phyloP scores from a whole-genome alignment of 2,329 filamentous ascomycete genomes.

The Chaetomiaceae sp. region DNA sequence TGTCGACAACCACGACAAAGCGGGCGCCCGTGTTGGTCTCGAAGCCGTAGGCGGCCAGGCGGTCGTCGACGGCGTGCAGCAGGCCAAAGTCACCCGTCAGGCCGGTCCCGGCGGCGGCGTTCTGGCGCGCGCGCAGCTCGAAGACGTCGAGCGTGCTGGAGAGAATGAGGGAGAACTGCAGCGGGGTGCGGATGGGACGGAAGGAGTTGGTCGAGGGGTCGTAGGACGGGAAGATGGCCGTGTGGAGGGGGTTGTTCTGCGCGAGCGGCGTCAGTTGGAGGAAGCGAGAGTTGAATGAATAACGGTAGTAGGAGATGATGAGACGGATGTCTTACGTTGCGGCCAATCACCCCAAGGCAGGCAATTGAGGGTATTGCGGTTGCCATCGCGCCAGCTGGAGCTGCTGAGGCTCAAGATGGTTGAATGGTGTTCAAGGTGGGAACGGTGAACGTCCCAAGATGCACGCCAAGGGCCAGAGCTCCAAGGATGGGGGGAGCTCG shows the following conservation, averaged over 20 bases:
- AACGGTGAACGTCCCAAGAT: too few species aligned
- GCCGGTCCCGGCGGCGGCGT: slow-evolving; percentile 43
- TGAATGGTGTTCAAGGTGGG: too few species aligned
- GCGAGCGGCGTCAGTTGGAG: neutral
- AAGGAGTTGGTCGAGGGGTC: slow-evolving; percentile 47
- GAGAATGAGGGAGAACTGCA: slow-evolving; percentile 88
- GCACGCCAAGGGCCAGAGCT: too few species aligned
- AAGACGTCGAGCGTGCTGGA: slow-evolving; percentile 92
- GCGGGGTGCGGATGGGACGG: slow-evolving; percentile 57
- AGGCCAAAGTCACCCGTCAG: slow-evolving; percentile 82
- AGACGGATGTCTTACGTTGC: slow-evolving; percentile 75
- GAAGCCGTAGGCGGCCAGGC: slow-evolving; percentile 89
- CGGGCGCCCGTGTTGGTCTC: slow-evolving; percentile 93
- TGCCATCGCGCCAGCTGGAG: slow-evolving; percentile 40
- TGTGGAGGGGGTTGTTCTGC: slow-evolving; percentile 94
- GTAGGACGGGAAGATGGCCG: slow-evolving; percentile 79
- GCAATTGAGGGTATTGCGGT: slow-evolving; percentile 72
- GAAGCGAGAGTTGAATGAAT: slow-evolving; percentile 27
- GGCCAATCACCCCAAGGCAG: slow-evolving; percentile 89
- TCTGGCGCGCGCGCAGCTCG: slow-evolving; percentile 71
- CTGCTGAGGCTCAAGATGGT: neutral
- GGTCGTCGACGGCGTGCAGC: slow-evolving; percentile 88
- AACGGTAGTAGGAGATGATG: too few species aligned
- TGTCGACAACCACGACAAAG: slow-evolving; percentile 84
- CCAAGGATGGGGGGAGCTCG: too few species aligned